Conservation (phyloP, 305 asterid species). For the Coffea humblotiana region DNA sequence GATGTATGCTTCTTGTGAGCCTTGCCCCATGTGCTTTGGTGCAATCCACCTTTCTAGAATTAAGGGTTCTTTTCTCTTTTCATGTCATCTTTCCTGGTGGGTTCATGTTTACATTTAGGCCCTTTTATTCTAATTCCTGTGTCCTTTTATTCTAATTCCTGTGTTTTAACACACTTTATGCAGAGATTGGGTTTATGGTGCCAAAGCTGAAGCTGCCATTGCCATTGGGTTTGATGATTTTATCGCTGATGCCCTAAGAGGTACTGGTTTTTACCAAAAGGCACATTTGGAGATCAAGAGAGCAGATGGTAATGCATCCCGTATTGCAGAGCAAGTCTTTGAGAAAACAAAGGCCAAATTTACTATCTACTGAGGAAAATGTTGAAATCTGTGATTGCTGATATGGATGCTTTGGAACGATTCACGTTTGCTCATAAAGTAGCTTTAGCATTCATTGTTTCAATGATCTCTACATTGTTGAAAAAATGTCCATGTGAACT, state of each 20-base stretch:
- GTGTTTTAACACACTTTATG: neutral
- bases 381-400: neutral
- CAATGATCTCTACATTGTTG: neutral
- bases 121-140: neutral
- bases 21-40: slow-evolving; percentile 99
- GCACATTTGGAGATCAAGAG: slow-evolving; percentile 73
- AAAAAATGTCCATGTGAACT: neutral
- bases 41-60: slow-evolving; percentile 94
- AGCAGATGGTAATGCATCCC: slow-evolving; percentile 79
- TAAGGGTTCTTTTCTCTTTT: slow-evolving; percentile 51
- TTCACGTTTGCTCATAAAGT: neutral
- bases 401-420: neutral
- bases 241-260: slow-evolving; percentile 92
- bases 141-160: neutral
- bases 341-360: slow-evolving; percentile 94
- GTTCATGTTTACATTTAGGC: neutral
- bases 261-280: slow-evolving; percentile 90
- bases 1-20: slow-evolving; percentile 96
- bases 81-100: neutral
- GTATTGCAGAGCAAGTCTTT: slow-evolving; percentile 88
- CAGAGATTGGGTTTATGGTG: slow-evolving; percentile 96
- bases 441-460: neutral
- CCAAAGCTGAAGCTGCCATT: slow-evolving; percentile 96
- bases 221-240: slow-evolving; percentile 96
- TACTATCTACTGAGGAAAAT: slow-evolving; percentile 39